Base-by-base conservation (phyloP, 2,329 filamentous ascomycete species). In the Fusarium chuoi region DNA sequence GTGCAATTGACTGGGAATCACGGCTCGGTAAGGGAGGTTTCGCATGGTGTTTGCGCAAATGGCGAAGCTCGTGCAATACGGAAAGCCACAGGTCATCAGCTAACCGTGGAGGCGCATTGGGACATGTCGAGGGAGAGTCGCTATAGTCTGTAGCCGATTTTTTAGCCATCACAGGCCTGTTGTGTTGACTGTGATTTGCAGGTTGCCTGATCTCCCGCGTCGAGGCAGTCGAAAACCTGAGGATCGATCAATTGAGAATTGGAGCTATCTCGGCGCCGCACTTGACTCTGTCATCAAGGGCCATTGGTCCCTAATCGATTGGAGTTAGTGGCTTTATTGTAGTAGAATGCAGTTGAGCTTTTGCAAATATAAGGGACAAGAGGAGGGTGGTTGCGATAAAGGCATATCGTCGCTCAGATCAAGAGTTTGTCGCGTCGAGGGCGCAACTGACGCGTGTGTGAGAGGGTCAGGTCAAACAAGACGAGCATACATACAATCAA, bases 261-360 rank as follows among this genome's bases (percentile, higher is more conserved):
- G 7, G 44, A 65, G 9, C 69, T 73, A 55, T 78, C 79, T 38
- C 83, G 77, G 35, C 83, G 79, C 28, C 77, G 78, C 15, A 73
- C 71, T 65, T 83, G 79, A 66, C 84, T 82, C 41, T 84, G 78
- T 69, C 38, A 83, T 59, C 1, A 80, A 82, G 15, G 73, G 79
- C 10, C 4, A 0, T 46, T 1, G 18, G 12, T 20, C 44, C 12
- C 44, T 46, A 28, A 0, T 3, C 2, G 2, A 11, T 5, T 8
- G 8, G 13, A 11, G 44, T 22, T 22, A 15, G 18, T 28, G 13
- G 11, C 12, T 15, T 46, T 3, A 28, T 46, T 18, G 8, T 20
- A 10, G 6, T 11, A 22, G 4, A 46, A 28, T 28, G 44, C 18
- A 8, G 12, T 20, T 46, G 1, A 28, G 24, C 5, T 28, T 28